Evolutionary conservation across 345 rosid genomes (phyloP).

Genomic region (Moricandia arvensis): DNA sequence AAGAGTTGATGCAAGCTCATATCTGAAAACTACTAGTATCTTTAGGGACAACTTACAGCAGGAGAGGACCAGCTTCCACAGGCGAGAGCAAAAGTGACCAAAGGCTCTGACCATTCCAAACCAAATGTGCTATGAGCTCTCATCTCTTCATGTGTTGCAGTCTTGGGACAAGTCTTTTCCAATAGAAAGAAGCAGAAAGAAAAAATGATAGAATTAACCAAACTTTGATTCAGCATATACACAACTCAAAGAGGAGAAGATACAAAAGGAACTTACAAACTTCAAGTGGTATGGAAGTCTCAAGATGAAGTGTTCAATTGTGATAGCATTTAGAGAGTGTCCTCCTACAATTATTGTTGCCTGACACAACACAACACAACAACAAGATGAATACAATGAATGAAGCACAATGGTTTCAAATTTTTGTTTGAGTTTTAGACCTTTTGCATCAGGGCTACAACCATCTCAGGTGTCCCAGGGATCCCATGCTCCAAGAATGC

Average conservation of each 20-base stretch:
- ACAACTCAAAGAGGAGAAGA: not conserved
- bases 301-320: constrained; percentile 89
- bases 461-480: constrained; percentile 73
- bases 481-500: constrained; percentile 82
- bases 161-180: constrained; percentile 64
- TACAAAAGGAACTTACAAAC: constrained; percentile 51
- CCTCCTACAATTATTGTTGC: constrained; percentile 79
- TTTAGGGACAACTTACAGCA: constrained; percentile 53
- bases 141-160: constrained; percentile 68
- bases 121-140: constrained; percentile 65
- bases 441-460: constrained; percentile 85
- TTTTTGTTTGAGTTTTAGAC: constrained; percentile 34
- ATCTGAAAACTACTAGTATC: not conserved
- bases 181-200: not conserved
- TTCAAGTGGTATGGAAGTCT: constrained; percentile 91
- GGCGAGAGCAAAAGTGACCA: constrained; percentile 82
- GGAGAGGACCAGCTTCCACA: constrained; percentile 99
- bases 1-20: not conserved
- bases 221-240: not conserved
- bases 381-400: not conserved
- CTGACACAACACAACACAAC: constrained; percentile 40
- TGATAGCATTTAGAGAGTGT: constrained; percentile 67
- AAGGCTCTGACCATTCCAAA: constrained; percentile 84
- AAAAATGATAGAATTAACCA: not conserved
- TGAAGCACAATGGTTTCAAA: not conserved